phyloP scores from a whole-genome alignment of 2,329 filamentous ascomycete genomes.

The Phyllosticta citribraziliensis region DNA sequence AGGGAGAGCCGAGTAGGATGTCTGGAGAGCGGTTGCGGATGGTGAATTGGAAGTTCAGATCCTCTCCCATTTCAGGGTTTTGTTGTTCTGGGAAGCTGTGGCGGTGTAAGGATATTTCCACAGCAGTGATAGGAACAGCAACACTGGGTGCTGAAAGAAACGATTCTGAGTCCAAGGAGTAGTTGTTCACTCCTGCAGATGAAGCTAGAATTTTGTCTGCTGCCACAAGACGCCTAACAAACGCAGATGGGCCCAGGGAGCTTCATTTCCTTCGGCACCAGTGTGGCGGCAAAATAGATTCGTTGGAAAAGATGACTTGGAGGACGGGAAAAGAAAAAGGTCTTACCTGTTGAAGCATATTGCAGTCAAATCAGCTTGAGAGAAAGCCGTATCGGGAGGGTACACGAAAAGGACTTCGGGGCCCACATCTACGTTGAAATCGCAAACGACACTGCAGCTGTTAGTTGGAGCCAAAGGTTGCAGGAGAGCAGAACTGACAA shows the following conservation, averaged over 20 bases:
- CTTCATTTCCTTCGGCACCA: no score
- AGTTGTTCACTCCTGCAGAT: no score
- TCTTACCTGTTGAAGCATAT: constrained; percentile 34
- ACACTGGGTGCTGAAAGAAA: no score
- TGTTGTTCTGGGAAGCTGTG: constrained; percentile 33
- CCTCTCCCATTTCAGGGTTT: constrained; percentile 29
- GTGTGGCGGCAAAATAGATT: no score
- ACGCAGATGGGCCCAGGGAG: no score
- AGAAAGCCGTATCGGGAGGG: constrained; percentile 28
- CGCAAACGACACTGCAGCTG: constrained; percentile 28
- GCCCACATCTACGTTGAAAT: constrained; percentile 35
- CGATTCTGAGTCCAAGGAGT: no score
- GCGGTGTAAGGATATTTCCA: background rate
- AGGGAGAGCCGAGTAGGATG: constrained; percentile 37
- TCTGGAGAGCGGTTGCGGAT: constrained; percentile 43
- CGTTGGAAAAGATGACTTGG: background rate
- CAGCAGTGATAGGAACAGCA: background rate
- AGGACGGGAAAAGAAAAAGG: background rate
- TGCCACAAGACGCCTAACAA: no score
- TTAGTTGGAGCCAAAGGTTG: background rate
- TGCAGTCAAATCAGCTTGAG: constrained; percentile 28
- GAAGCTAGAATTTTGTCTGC: no score
- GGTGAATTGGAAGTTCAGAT: constrained; percentile 31
- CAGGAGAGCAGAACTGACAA: constrained; percentile 22
- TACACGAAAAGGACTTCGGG: constrained; percentile 34